These are phyloP conservation scores for Ceratorhiza oryzae-sativae DNA, from an alignment of 1,284 basidiomycete genomes.

Conservation along the genomic window DNA sequence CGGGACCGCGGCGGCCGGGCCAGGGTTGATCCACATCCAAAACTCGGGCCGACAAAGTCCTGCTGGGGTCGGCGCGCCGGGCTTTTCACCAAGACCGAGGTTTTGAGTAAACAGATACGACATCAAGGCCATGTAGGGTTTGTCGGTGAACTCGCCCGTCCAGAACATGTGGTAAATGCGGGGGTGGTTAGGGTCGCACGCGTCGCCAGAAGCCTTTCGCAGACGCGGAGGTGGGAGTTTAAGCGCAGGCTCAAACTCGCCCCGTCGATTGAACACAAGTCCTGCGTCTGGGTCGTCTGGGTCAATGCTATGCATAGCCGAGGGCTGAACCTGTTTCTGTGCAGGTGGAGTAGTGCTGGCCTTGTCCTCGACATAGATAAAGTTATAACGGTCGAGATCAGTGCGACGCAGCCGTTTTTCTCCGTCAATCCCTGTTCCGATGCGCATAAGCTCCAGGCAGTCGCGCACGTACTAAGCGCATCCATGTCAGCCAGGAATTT, in stretches of 20 bases:
- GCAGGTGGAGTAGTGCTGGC: conserved; percentile 50
- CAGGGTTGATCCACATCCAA: conserved; percentile 89
- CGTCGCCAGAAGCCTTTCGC: conserved; percentile 19
- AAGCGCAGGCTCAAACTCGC: conserved; percentile 44
- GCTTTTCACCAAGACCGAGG: conserved; percentile 66
- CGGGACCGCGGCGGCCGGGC: conserved; percentile 68
- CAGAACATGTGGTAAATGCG: conserved; percentile 87
- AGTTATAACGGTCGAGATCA: conserved; percentile 67
- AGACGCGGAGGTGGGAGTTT: conserved; percentile 43
- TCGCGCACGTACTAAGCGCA: conserved; percentile 72
- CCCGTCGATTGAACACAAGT: conserved; percentile 41
- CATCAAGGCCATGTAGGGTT: conserved; percentile 78
- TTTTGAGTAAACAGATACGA: conserved; percentile 86
- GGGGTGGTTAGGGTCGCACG: conserved; percentile 74
- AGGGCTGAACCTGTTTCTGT: conserved; percentile 41
- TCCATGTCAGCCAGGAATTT: conserved; percentile 25
- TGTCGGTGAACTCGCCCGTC: conserved; percentile 86
- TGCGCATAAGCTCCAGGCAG: conserved; percentile 74
- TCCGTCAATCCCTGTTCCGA: conserved; percentile 71
- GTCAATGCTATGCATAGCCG: conserved; percentile 25
- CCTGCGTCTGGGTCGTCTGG: conserved; percentile 43
- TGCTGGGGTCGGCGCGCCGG: conserved; percentile 49
- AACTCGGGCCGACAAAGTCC: conserved; percentile 73
- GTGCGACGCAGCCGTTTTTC: conserved; percentile 64
- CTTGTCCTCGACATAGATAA: conserved; percentile 65